Evolutionary conservation across 2,329 filamentous ascomycete genomes (phyloP), one percentile per base, ranked within the genome.

Genomic region (Aspergillus nomiae): DNA sequence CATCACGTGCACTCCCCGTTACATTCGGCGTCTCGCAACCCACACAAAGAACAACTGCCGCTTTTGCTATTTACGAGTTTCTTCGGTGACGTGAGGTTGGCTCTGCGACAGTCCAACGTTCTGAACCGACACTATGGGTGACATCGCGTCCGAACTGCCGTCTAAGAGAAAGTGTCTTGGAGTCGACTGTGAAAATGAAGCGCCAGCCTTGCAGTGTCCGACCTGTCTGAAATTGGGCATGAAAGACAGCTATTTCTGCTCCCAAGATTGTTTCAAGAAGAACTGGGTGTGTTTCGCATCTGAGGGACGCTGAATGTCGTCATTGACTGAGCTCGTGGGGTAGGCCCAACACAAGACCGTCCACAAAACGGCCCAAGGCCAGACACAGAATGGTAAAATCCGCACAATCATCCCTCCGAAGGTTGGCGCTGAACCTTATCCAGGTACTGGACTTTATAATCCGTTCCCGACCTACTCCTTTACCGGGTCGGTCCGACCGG

Each of bases 221-320:
- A 97, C 91, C 28, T 97, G 94, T 78, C 84, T 96, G 74, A 96
- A 96, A 80, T 81, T 93, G 24, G 91, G 89, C 41, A 89, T 93
- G 77, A 91, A 92, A 58, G 63, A 57, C 36, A 69, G 70, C 32
- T 72, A 63, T 36, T 97, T 97, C 80, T 97, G 94, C 82, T 90
- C 92, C 16, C 94, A 97, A 78, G 94, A 97, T 70, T 97, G 94
- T 82, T 97, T 97, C 82, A 97, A 96, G 85, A 90, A 87, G 78
- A 97, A 92, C 83, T 97, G 94, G 94, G 94, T 97, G 85, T 69
- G 86, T 73, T 68, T 64, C 62, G 19, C 1, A 53, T 45, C 21
- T 24, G 21, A 24, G 21, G 21, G 21, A 24, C 21, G 2, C 21
- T 24, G 21, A 24, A 24, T 24, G 21, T 24, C 21, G 21, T 24